Evolutionary conservation across 1,284 basidiomycete species (phyloP), one percentile per base, ranked within the genome.

Genomic region (Tilletia walkeri): DNA sequence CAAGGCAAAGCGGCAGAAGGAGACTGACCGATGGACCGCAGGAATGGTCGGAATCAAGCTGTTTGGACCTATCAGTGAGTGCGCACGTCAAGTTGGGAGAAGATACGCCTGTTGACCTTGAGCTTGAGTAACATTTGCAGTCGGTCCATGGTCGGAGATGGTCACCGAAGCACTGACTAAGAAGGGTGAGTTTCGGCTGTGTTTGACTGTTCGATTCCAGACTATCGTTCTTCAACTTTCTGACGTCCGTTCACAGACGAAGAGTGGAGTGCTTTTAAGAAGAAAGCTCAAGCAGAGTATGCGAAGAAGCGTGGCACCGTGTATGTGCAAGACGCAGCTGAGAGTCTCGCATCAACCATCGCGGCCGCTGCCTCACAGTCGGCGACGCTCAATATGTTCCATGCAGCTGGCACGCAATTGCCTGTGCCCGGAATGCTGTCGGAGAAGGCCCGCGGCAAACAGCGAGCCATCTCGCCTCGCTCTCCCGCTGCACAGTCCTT

Each of bases 391-490:
- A 14, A 7, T 14, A 30, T 30, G 24, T 30, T 30, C 24, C 24
- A 30, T 2, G 24, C 24, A 30, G 24, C 24, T 30, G 24, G 24
- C 24, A 30, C 24, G 24, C 24, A 30, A 30, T 30, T 30, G 24
- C 24, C 24, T 30, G 24, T 30, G 24, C 24, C 24, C 24, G 24
- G 24, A 30, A 30, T 56, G 14, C 54, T 56, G 10, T 56, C 54
- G 5, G 54, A 56, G 54, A 56, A 30, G 34, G 18, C 54, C 34
- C 18, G 54, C 24, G 54, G 54, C 54, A 56, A 56, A 30, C 54
- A 56, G 24, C 54, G 54, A 30, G 54, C 54, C 24, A 56, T 56
- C 54, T 56, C 54, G 20, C 54, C 54, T 34, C 54, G n/a, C 3
- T 56, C 54, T 12, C 12, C 24, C 24, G 54, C 4, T 20, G 24